Percentiles rank a stretch among this genome's conserved stretches.
phyloP scores from a whole-genome alignment of 208 protist genomes.

The Porcisia hertigi region DNA sequence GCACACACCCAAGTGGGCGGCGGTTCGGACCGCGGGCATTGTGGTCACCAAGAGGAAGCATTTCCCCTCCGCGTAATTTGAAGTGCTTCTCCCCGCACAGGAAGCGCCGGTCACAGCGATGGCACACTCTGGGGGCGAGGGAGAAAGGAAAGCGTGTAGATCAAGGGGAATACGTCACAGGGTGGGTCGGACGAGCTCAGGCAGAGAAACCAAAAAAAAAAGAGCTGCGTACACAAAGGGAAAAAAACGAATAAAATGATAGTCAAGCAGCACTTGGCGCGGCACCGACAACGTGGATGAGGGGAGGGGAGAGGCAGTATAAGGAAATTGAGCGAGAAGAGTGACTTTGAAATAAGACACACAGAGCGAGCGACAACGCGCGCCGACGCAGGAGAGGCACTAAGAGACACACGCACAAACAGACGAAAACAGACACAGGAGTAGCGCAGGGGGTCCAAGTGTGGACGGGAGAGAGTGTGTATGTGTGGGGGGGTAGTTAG shows the following conservation, averaged over 20 bases:
- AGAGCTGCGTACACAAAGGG: background rate
- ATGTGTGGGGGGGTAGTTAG: background rate
- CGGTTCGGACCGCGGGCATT: constrained; percentile 1
- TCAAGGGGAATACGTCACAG: constrained; percentile 9
- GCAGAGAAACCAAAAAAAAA: background rate
- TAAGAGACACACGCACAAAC: background rate
- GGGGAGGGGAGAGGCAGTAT: background rate
- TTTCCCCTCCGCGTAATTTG: background rate
- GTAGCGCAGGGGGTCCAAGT: background rate
- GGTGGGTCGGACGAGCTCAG: background rate
- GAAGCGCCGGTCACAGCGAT: background rate
- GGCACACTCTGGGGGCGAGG: background rate
- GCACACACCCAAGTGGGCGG: constrained; percentile 26
- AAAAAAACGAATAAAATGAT: constrained; percentile 6
- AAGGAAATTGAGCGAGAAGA: constrained; percentile 7
- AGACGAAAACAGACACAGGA: background rate
- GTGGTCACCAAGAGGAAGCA: background rate
- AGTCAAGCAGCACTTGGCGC: background rate
- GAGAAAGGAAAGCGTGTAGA: background rate
- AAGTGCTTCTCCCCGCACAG: background rate
- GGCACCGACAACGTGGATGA: constrained; percentile 1
- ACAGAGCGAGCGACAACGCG: background rate
- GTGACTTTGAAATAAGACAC: background rate
- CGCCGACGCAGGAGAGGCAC: background rate
- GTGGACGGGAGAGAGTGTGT: background rate